phyloP scores from a whole-genome alignment of 2,329 filamentous ascomycete species.

The Polytolypa hystricis region DNA sequence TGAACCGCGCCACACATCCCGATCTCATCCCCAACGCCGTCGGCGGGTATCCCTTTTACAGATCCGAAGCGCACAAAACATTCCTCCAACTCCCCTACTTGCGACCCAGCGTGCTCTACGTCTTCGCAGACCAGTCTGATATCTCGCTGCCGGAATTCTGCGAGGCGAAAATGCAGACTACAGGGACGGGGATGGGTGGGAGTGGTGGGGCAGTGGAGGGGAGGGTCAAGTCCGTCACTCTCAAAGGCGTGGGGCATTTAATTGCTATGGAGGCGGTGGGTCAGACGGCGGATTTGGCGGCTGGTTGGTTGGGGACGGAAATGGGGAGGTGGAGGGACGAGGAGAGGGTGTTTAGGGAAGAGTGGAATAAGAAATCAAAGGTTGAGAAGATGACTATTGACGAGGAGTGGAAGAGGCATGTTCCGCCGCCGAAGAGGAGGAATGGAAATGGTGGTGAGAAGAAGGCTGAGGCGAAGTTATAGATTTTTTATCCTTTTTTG shows the following conservation, averaged over 20 bases:
- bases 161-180: conserved; percentile 31
- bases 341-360: conserved; percentile 43
- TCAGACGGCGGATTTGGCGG: conserved; percentile 52
- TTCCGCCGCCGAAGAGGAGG: conserved; percentile 18
- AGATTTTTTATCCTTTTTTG: too few species aligned
- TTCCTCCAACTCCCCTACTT: conserved; percentile 32
- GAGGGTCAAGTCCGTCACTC: conserved; percentile 53
- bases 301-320: conserved; percentile 47
- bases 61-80: conserved; percentile 28
- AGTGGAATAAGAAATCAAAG: conserved; percentile 42
- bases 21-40: conserved; percentile 31
- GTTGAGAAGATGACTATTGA: conserved; percentile 47
- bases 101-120: conserved; percentile 36
- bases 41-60: conserved; percentile 33
- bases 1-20: conserved; percentile 33
- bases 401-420: conserved; percentile 40
- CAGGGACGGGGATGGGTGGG: conserved; percentile 30
- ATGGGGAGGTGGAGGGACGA: conserved; percentile 47
- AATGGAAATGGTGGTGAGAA: background rate
- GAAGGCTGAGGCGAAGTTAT: conserved; percentile 18
- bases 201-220: conserved; percentile 51
- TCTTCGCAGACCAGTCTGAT: conserved; percentile 34
- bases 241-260: conserved; percentile 62
- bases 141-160: conserved; percentile 29
- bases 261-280: conserved; percentile 70